These are phyloP conservation scores for Trichoderma semiorbis DNA, from an alignment of 2,329 filamentous ascomycete genomes.

Conservation along the genomic window DNA sequence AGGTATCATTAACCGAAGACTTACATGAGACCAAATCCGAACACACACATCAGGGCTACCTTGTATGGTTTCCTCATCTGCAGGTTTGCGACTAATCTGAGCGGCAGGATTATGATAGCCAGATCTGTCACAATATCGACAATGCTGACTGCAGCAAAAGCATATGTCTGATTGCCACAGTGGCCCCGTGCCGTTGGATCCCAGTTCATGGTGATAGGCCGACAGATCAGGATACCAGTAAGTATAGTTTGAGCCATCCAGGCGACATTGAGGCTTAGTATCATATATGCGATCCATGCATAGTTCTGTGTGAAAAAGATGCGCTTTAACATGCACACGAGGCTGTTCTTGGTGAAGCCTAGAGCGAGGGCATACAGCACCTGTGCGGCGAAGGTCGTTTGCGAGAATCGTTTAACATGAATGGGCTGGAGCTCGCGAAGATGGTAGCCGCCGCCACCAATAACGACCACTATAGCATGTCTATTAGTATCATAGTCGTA, in stretches of 20 bases:
- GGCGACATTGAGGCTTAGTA: slow-evolving; percentile 19
- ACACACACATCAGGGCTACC: slow-evolving; percentile 21
- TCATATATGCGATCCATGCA: slow-evolving; percentile 17
- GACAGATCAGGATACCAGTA: slow-evolving; percentile 21
- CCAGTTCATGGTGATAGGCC: slow-evolving; percentile 21
- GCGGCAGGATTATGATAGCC: slow-evolving; percentile 21
- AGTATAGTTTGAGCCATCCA: slow-evolving; percentile 25
- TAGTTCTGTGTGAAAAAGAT: slow-evolving; percentile 23
- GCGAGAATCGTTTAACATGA: slow-evolving; percentile 16
- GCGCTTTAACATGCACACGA: slow-evolving; percentile 24
- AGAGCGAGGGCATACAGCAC: slow-evolving; percentile 23
- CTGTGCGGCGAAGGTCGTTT: slow-evolving; percentile 21
- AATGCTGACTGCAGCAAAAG: slow-evolving; percentile 21
- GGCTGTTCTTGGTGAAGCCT: slow-evolving; percentile 23
- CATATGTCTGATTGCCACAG: slow-evolving; percentile 20
- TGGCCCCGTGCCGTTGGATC: slow-evolving; percentile 14
- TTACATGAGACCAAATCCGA: slow-evolving; percentile 22
- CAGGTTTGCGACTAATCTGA: slow-evolving; percentile 19
- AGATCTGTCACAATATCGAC: slow-evolving; percentile 23
- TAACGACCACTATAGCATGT: slow-evolving; percentile 18
- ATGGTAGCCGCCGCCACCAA: slow-evolving; percentile 23
- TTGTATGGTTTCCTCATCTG: slow-evolving; percentile 20
- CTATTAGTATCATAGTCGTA: background rate
- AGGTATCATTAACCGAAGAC: background rate
- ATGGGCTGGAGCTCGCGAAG: slow-evolving; percentile 15